Evolutionary conservation across 2,329 filamentous ascomycete species (phyloP).

Genomic region (Colletotrichum noveboracense): DNA sequence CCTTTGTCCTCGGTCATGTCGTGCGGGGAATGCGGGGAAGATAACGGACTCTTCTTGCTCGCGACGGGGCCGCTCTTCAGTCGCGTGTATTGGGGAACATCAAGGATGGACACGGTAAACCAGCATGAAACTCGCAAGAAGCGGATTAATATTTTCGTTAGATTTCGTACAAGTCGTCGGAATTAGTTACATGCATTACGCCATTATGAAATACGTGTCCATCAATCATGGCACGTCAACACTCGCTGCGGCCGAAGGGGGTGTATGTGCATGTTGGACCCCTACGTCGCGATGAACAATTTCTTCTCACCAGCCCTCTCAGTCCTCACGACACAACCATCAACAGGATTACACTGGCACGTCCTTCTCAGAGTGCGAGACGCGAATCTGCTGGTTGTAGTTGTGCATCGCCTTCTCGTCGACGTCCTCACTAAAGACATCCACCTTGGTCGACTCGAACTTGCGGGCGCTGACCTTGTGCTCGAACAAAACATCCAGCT

Average conservation of each 20-base stretch:
- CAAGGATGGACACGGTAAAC: neutral
- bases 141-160: slow-evolving; percentile 1
- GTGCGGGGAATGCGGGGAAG: slow-evolving; percentile 5
- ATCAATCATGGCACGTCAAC: neutral
- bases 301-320: neutral
- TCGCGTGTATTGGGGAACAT: neutral
- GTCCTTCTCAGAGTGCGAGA: slow-evolving; percentile 31
- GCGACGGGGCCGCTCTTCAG: neutral
- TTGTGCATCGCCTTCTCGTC: slow-evolving; percentile 48
- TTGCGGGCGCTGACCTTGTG: slow-evolving; percentile 72
- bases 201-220: neutral
- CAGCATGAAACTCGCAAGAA: neutral
- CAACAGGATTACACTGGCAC: neutral
- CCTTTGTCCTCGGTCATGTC: neutral
- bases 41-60: neutral
- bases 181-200: slow-evolving; percentile 16
- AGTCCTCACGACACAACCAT: neutral
- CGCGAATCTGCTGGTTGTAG: slow-evolving; percentile 48
- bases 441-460: slow-evolving; percentile 65
- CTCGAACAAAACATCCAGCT: slow-evolving; percentile 87
- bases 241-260: neutral
- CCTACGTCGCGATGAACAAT: neutral
- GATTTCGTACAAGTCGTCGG: slow-evolving; percentile 12
- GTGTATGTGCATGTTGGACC: neutral
- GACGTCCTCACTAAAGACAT: slow-evolving; percentile 60